These are phyloP conservation scores for Hirschioporus abietinus DNA, from an alignment of 768 basidiomycete species.

Conservation along the genomic window DNA sequence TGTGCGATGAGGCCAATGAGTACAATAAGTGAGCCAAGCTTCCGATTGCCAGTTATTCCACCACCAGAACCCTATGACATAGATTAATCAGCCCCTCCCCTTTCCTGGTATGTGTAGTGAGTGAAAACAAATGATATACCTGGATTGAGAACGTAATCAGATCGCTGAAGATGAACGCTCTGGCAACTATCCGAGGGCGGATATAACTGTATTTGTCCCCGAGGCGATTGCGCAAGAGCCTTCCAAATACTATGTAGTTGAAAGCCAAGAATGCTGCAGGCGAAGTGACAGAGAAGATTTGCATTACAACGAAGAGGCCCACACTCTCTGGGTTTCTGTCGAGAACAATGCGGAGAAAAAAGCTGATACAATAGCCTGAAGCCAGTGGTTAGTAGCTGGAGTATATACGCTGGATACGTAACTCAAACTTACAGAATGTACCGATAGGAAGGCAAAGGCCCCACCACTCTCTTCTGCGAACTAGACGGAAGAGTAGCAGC, in stretches of 20 bases:
- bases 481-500: conserved; percentile 18
- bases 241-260: conserved; percentile 28
- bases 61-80: conserved; percentile 21
- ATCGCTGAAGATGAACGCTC: conserved; percentile 25
- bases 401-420: too few relatives aligned
- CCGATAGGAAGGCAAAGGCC: conserved; percentile 27
- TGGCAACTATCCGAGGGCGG: conserved; percentile 20
- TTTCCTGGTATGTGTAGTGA: too few relatives aligned
- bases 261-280: conserved; percentile 28
- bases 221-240: conserved; percentile 18
- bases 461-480: conserved; percentile 23
- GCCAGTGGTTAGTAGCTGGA: not conserved
- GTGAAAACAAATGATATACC: conserved; percentile 10
- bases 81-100: not conserved
- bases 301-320: conserved; percentile 15
- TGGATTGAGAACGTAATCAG: conserved; percentile 24
- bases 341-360: conserved; percentile 19
- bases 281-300: conserved; percentile 22
- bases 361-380: conserved; percentile 19
- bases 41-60: conserved; percentile 4
- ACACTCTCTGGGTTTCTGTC: conserved; percentile 18
- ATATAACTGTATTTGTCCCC: conserved; percentile 19
- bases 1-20: conserved; percentile 24
- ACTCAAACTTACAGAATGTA: conserved; percentile 16
- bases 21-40: conserved; percentile 17